Evolutionary conservation across 306 rosid species (phyloP), one percentile per base, ranked within the genome.

Genomic region (Morella rubra): DNA sequence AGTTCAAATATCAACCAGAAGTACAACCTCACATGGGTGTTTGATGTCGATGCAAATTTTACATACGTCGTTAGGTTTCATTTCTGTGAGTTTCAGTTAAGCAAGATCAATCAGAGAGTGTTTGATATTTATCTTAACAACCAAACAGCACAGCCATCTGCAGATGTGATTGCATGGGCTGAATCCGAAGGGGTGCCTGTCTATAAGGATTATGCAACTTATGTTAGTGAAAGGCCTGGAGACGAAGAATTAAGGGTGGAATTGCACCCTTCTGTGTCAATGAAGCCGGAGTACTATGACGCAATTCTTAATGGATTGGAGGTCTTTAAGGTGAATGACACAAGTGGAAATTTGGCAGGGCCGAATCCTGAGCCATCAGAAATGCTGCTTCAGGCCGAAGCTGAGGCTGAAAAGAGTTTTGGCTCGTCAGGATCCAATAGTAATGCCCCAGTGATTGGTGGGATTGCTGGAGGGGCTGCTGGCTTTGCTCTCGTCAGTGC

Each of bases 321-420:
- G 81, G 78, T 87, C 69, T 87, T 87, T 86, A 87, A 87, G 87
- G 42, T 87, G 62, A 83, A 75, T 44, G 86, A 85, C 75, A 78
- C 83, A 42, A 8, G 27, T 72, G 47, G 46, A 32, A n/a, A 69
- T 75, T 85, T 87, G 82, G 81, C 91, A 3, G 89, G 87, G 41
- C 89, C 86, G 13, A 87, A 87, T 71, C 91, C 91, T 83, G 75
- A 73, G 73, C 84, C 87, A 71, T 85, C 89, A 3, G 79, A 79
- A 1, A 70, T 85, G 87, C 73, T 83, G 8, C 8, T 70, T 42
- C 27, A 73, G 56, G 8, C 44, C 42, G 75, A 80, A 22, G 13
- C 27, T 15, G 49, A 65, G 65, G 22, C 32, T 32, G 37, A 0
- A 55, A 51, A 7, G 0, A 62, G 40, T 19, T 81, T 83, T 58